Conservation (phyloP, 108 stramenopile species). For the Cafeteria roenbergensis region DNA sequence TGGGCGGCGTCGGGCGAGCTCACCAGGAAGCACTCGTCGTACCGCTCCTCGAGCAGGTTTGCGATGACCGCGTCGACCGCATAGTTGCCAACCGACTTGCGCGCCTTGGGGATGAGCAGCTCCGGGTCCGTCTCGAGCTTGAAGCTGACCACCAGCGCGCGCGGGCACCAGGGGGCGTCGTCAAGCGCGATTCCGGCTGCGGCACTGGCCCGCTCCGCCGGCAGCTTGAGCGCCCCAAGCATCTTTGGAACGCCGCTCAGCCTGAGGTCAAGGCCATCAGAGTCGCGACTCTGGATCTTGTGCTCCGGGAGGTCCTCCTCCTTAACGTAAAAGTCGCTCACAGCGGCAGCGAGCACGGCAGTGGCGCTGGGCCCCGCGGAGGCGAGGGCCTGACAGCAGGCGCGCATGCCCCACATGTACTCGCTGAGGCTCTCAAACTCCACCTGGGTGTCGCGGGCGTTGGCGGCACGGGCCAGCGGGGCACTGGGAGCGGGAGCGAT, state of each 20-base stretch:
- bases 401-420: constrained; percentile 14
- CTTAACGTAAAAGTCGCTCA: constrained; percentile 87
- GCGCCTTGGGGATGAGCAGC: constrained; percentile 68
- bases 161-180: constrained; percentile 64
- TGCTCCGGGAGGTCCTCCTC: constrained; percentile 57
- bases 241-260: constrained; percentile 75
- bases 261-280: constrained; percentile 44
- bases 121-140: constrained; percentile 85
- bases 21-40: constrained; percentile 58
- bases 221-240: constrained; percentile 59
- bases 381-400: not conserved
- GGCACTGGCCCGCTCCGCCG: too few relatives aligned
- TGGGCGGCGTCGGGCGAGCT: not conserved
- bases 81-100: constrained; percentile 63
- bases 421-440: constrained; percentile 9
- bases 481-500: not conserved
- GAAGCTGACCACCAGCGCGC: constrained; percentile 83
- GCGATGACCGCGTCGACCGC: constrained; percentile 86
- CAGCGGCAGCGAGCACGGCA: constrained; percentile 78
- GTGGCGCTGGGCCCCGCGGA: constrained; percentile 37
- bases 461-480: too few relatives aligned
- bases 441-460: constrained; percentile 2
- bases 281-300: constrained; percentile 73
- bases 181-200: too few relatives aligned
- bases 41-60: constrained; percentile 68